phyloP scores from a whole-genome alignment of 805 yeast genomes.

The Cyberlindnera euphorbiiphila region DNA sequence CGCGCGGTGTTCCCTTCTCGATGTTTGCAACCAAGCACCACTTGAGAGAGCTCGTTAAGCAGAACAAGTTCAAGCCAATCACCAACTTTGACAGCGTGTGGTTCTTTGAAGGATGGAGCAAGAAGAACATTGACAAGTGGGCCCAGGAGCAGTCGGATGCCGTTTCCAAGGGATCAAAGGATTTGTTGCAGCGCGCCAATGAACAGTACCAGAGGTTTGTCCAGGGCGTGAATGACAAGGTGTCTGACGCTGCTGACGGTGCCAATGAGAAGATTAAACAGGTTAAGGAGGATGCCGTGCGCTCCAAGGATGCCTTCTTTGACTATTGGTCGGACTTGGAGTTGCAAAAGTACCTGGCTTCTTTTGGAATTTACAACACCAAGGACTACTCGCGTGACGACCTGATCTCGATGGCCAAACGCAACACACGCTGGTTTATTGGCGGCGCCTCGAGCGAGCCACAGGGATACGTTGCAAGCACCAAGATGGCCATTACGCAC shows the following conservation, averaged over 20 bases:
- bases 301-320: conserved; percentile 27
- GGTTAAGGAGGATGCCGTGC: conserved; percentile 7
- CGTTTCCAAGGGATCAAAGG: conserved; percentile 22
- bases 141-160: conserved; percentile 30
- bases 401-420: conserved; percentile 36
- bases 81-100: conserved; percentile 27
- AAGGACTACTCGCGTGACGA: conserved; percentile 31
- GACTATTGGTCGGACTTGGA: conserved; percentile 42
- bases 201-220: conserved; percentile 22
- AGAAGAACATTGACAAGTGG: conserved; percentile 39
- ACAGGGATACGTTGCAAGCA: conserved; percentile 1
- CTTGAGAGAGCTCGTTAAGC: conserved; percentile 37
- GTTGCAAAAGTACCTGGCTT: conserved; percentile 36
- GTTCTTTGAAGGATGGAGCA: conserved; percentile 37
- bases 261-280: conserved; percentile 8
- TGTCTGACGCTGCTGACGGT: conserved; percentile 17
- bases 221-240: conserved; percentile 11
- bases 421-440: conserved; percentile 38
- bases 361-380: conserved; percentile 37
- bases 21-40: conserved; percentile 37
- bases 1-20: conserved; percentile 39
- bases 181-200: conserved; percentile 23
- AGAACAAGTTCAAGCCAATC: conserved; percentile 36
- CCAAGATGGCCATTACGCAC: conserved; percentile 12
- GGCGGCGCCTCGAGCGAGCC: conserved; percentile 22